Base-by-base conservation (phyloP, 139 green algal species). In the Chlorella ohadii region DNA sequence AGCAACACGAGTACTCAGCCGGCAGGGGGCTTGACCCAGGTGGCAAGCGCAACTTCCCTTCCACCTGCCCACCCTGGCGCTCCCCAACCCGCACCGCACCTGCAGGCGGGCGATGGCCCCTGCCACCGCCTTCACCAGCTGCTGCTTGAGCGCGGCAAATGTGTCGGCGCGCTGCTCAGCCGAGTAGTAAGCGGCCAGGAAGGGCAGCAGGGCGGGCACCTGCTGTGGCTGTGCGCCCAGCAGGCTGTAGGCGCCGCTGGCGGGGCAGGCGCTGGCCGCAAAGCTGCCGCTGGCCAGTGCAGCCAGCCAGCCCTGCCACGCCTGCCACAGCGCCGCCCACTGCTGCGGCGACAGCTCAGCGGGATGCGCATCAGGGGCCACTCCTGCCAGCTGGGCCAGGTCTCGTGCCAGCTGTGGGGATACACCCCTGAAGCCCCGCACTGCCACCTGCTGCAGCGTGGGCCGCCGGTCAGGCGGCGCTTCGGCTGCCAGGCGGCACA, bases 381-480 rank as follows among this genome's bases (percentile, higher is more conserved):
- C 44, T 2, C 83, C 83, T 25, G 92, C 91, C 39, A 75, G 38
- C 0, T 31, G 19, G 27, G 89, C 94, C 7, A 97, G 84, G 74
- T 96, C 92, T 20, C 87, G 41, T 27, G 88, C 88, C 76, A 97
- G 76, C 4, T 76, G 73, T 2, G 93, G 94, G 38, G 92, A 95
- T 1, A 95, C 92, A 2, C 94, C 94, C 36, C 90, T 83, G 85
- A 93, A 97, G 11, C 87, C 89, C 0, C 93, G 85, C 70, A 92
- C 86, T 38, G 76, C 67, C 33, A 84, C 90, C 27, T 82, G 72
- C 28, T 72, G 2, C 17, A 87, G 16, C 22, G 57, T 85, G 63
- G 41, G 51, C 17, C n/a, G 6, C 15, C 44, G 76, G n/a, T 55
- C 38, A 13, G 39, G 11, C 15, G 56, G 68, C 64, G 72, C 84